Percentiles rank a stretch among this genome's conserved stretches.
Conservation (phyloP, 768 basidiomycete species). For the Multifurca ochricompacta region DNA sequence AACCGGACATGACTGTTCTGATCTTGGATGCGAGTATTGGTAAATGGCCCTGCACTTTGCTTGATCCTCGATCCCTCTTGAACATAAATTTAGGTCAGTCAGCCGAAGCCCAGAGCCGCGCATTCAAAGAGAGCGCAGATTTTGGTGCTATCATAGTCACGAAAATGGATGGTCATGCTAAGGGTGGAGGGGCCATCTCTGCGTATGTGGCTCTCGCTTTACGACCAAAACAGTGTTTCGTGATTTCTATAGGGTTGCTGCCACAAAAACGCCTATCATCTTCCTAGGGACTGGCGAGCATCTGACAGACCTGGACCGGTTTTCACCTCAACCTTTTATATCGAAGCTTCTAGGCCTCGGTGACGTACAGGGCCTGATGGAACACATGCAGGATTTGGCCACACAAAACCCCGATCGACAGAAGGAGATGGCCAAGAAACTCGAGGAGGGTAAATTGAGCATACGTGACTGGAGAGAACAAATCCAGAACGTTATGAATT, state of each 20-base stretch:
- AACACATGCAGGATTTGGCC: constrained; percentile 96
- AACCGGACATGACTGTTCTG: constrained; percentile 93
- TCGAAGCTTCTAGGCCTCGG: constrained; percentile 94
- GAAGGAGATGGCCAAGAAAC: constrained; percentile 96
- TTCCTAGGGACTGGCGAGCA: constrained; percentile 98
- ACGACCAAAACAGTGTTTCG: background rate
- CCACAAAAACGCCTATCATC: constrained; percentile 96
- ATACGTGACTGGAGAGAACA: constrained; percentile 98
- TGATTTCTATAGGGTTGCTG: constrained; percentile 69
- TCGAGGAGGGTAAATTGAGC: constrained; percentile 94
- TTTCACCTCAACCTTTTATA: constrained; percentile 94
- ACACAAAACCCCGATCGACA: constrained; percentile 93
- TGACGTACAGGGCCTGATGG: constrained; percentile 94
- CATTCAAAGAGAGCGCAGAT: constrained; percentile 96
- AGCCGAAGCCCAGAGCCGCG: constrained; percentile 90
- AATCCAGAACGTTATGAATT: constrained; percentile 95
- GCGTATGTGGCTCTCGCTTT: constrained; percentile 57
- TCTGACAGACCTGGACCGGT: constrained; percentile 92
- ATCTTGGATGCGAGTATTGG: constrained; percentile 96
- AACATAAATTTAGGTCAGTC: constrained; percentile 61
- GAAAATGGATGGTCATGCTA: constrained; percentile 99
- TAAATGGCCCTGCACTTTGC: constrained; percentile 25
- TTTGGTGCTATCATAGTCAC: constrained; percentile 99
- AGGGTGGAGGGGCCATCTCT: constrained; percentile 98
- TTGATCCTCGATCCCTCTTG: background rate